These are phyloP conservation scores for Kwoniella dendrophila DNA, from an alignment of 768 basidiomycete species.

Conservation along the genomic window DNA sequence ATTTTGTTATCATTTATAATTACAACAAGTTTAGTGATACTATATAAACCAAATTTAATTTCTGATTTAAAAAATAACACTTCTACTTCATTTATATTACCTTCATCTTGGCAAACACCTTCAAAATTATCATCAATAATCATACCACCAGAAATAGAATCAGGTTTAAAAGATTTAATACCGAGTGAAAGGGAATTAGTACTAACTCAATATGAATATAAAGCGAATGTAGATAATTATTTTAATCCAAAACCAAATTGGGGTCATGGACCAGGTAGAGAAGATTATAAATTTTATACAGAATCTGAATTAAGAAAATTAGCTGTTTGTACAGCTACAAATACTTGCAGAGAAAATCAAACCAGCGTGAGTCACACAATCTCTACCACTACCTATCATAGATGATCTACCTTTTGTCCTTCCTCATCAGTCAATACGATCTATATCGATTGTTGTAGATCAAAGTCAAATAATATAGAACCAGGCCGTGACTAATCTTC, in stretches of 20 bases:
- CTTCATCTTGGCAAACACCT: neutral
- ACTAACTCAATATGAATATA: conserved; percentile 5
- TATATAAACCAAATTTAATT: neutral
- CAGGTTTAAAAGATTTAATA: neutral
- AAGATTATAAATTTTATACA: conserved; percentile 25
- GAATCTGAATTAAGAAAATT: conserved; percentile 19
- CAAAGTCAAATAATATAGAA: too few relatives aligned
- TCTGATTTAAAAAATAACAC: neutral
- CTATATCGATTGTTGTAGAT: neutral
- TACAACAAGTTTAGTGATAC: neutral
- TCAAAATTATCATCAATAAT: neutral
- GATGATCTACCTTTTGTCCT: neutral
- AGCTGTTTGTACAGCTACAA: conserved; percentile 22
- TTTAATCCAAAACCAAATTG: conserved; percentile 16
- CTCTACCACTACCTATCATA: neutral
- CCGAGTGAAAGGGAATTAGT: conserved; percentile 10
- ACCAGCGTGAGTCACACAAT: conserved; percentile 19
- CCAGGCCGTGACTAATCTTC: neutral
- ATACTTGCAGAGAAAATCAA: conserved; percentile 26
- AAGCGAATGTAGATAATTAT: conserved; percentile 6
- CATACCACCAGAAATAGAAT: neutral
- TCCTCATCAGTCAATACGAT: neutral
- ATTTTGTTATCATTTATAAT: neutral
- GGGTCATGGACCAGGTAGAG: conserved; percentile 19
- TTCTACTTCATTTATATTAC: neutral